Evolutionary conservation across 768 basidiomycete species (phyloP).

Genomic region (Lentinula lateritia): DNA sequence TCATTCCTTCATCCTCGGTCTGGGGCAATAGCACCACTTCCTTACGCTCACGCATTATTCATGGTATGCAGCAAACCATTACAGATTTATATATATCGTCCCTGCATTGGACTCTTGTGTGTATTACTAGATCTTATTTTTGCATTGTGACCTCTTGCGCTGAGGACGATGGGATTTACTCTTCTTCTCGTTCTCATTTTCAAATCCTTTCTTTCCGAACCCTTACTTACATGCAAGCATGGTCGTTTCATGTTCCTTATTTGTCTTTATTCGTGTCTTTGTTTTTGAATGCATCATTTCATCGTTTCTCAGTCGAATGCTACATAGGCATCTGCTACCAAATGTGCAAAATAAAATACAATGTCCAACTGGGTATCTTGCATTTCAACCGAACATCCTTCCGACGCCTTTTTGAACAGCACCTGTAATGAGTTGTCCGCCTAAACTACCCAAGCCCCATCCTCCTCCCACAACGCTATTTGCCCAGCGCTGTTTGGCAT

Average conservation of each 20-base stretch:
- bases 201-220: not conserved
- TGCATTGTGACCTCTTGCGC: not conserved
- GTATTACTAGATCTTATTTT: constrained; percentile 5
- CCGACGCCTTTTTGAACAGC: constrained; percentile 81
- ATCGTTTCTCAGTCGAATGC: not conserved
- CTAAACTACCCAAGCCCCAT: constrained; percentile 76
- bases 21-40: not conserved
- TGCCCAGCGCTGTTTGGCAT: constrained; percentile 92
- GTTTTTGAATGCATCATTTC: constrained; percentile 13
- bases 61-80: not conserved
- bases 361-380: not conserved
- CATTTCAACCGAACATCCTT: constrained; percentile 55
- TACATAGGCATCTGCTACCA: constrained; percentile 5
- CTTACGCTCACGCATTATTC: not conserved
- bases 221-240: constrained; percentile 1
- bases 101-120: not conserved
- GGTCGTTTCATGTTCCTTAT: constrained; percentile 19
- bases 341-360: not conserved
- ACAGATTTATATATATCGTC: not conserved
- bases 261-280: constrained; percentile 13
- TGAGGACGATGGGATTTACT: not conserved
- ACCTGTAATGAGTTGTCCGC: constrained; percentile 78
- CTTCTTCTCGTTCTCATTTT: not conserved
- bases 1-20: constrained; percentile 1
- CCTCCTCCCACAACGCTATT: constrained; percentile 61